phyloP scores from a whole-genome alignment of 305 asterid species.

The Solanum hybrid region DNA sequence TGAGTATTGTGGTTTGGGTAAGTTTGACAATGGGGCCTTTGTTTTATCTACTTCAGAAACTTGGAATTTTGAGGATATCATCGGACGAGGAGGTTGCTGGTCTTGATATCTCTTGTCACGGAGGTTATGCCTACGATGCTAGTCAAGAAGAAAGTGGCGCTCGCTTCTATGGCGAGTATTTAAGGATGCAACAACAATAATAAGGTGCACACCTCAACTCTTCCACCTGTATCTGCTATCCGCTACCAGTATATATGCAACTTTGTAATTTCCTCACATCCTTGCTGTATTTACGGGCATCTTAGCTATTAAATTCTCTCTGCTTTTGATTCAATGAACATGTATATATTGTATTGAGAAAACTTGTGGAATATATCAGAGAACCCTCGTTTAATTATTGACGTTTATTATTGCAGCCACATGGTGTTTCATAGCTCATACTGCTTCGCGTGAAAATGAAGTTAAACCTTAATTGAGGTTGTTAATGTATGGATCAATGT shows the following conservation, averaged over 20 bases:
- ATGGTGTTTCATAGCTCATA: background rate
- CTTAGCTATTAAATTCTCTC: background rate
- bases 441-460: background rate
- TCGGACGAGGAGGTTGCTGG: constrained; percentile 63
- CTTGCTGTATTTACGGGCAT: background rate
- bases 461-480: background rate
- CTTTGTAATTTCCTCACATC: background rate
- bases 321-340: background rate
- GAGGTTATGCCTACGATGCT: constrained; percentile 56
- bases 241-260: background rate
- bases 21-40: constrained; percentile 67
- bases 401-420: background rate
- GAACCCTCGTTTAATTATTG: background rate
- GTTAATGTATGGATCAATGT: background rate
- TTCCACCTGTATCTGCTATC: background rate
- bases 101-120: constrained; percentile 65
- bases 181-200: constrained; percentile 26
- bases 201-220: background rate
- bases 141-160: constrained; percentile 46
- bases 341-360: background rate
- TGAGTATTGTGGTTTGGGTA: constrained; percentile 49
- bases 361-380: background rate
- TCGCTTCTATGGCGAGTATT: constrained; percentile 38
- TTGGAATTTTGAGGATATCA: constrained; percentile 45
- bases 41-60: constrained; percentile 46